These are phyloP conservation scores for Blepharisma undulans DNA, from an alignment of 169 alveolate genomes.

Conservation along the genomic window DNA sequence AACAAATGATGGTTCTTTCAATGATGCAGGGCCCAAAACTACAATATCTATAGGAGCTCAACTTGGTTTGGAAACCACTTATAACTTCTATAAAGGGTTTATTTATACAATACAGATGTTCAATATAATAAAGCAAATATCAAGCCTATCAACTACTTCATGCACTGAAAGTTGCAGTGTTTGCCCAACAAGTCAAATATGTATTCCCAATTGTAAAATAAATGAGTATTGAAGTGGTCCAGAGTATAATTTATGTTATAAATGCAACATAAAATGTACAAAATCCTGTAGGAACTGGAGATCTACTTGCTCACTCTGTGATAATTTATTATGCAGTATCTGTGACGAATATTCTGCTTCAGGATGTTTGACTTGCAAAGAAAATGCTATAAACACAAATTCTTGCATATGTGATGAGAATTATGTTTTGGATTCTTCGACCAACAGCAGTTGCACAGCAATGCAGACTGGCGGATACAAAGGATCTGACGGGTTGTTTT, in stretches of 20 bases:
- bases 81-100: not conserved
- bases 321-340: not conserved
- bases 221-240: not conserved
- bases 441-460: not conserved
- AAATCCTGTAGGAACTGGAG: not conserved
- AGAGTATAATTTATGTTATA: not conserved
- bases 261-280: not conserved
- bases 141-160: not conserved
- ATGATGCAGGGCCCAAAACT: not conserved
- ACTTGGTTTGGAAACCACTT: not conserved
- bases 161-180: not conserved
- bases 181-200: not conserved
- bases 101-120: not conserved
- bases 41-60: constrained; percentile 1
- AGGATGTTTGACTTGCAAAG: not conserved
- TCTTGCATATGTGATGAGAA: not conserved
- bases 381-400: not conserved
- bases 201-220: not conserved
- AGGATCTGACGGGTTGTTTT: not conserved
- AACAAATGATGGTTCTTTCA: not conserved
- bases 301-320: not conserved
- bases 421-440: not conserved
- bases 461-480: not conserved
- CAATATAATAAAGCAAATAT: not conserved
- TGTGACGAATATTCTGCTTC: not conserved